Conservation (phyloP, 331 rosid genomes). For the Malus hybrid region DNA sequence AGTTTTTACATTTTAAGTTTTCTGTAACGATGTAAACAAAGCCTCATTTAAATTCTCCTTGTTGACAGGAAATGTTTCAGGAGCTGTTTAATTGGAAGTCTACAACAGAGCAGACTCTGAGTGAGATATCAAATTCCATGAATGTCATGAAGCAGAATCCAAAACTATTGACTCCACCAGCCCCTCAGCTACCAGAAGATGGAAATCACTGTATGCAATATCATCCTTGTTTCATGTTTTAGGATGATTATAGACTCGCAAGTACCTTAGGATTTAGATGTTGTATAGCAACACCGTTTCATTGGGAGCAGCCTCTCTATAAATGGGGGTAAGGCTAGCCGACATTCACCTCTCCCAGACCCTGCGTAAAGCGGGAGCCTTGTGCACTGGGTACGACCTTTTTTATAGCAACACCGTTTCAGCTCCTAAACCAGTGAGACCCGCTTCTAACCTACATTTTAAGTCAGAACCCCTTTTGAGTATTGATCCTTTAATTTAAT, state of each 20-base stretch:
- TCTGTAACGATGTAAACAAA: not conserved
- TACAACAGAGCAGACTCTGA: slow-evolving; percentile 62
- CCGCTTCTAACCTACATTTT: not conserved
- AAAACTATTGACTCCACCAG: not conserved
- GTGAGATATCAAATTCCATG: too few species aligned
- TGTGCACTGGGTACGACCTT: too few species aligned
- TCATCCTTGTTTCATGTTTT: not conserved
- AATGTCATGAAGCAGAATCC: slow-evolving; percentile 45
- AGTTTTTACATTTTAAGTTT: too few species aligned
- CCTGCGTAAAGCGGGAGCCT: too few species aligned
- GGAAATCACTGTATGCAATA: not conserved
- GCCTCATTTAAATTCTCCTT: slow-evolving; percentile 1
- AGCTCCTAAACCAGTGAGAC: not conserved
- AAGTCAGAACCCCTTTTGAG: not conserved
- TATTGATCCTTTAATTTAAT: not conserved
- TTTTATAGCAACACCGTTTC: slow-evolving; percentile 3
- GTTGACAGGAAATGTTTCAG: slow-evolving; percentile 51
- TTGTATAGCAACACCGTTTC: slow-evolving; percentile 8
- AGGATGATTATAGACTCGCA: not conserved
- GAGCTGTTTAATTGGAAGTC: slow-evolving; percentile 67
- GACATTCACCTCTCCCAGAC: too few species aligned
- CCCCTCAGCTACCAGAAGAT: slow-evolving; percentile 9
- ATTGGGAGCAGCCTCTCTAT: too few species aligned
- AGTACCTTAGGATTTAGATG: not conserved
- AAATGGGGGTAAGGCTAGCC: too few species aligned